Evolutionary conservation across 331 rosid genomes (phyloP).

Genomic region (Pyracantha coccinea): DNA sequence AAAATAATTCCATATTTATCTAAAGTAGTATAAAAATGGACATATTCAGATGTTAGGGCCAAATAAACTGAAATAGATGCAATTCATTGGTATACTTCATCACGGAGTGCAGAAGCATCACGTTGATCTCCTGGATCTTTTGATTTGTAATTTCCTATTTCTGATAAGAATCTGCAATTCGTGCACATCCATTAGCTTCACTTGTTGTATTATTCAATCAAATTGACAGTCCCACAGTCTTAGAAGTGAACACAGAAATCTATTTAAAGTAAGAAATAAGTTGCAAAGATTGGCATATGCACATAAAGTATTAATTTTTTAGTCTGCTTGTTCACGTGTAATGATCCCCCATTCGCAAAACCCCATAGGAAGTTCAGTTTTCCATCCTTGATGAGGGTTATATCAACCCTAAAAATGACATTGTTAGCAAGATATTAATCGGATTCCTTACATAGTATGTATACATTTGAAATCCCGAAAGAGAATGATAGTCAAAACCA

Average conservation of each 20-base stretch:
- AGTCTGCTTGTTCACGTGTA: no score
- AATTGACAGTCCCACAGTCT: no score
- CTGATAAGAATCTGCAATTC: conserved; percentile 57
- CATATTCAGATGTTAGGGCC: background rate
- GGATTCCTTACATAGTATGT: background rate
- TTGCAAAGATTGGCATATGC: no score
- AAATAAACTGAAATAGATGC: background rate
- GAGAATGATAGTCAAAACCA: background rate
- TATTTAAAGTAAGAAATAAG: no score
- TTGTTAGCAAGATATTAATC: background rate
- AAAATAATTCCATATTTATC: background rate
- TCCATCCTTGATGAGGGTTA: no score
- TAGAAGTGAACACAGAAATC: no score
- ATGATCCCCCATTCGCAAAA: no score
- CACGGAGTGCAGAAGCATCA: conserved; percentile 69
- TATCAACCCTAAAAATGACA: background rate
- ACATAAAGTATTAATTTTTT: no score
- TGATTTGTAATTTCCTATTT: conserved; percentile 35
- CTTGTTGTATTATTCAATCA: background rate
- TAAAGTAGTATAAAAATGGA: background rate
- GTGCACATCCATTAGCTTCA: background rate
- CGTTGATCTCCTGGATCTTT: conserved; percentile 60
- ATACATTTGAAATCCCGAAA: background rate
- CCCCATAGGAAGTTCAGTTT: no score
- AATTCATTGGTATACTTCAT: conserved; percentile 50